Evolutionary conservation across 1,284 basidiomycete species (phyloP).

Genomic region (Moniliophthora roreri): DNA sequence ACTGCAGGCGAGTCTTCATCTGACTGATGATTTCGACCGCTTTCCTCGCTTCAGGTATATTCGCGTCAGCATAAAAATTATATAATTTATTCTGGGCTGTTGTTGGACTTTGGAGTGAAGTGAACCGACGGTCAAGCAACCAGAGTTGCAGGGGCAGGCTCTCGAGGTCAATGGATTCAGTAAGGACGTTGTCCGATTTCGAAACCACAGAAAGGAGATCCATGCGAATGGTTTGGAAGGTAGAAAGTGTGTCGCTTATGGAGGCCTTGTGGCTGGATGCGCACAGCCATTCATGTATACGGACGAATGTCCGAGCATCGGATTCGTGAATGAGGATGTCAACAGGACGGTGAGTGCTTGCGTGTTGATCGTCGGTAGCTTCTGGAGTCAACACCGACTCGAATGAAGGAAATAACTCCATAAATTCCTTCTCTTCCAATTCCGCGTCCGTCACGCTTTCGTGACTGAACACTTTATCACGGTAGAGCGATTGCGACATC

Average conservation of each 20-base stretch:
- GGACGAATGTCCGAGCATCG: constrained; percentile 29
- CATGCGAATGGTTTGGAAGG: constrained; percentile 29
- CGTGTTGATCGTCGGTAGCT: not conserved
- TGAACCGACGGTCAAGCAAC: constrained; percentile 37
- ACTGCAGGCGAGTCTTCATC: constrained; percentile 54
- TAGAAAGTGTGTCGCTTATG: constrained; percentile 9
- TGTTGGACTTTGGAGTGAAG: constrained; percentile 26
- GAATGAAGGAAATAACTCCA: constrained; percentile 82
- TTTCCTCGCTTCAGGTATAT: constrained; percentile 69
- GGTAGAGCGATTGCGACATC: constrained; percentile 80
- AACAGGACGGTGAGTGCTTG: not conserved
- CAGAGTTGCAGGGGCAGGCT: constrained; percentile 49
- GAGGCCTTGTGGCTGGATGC: constrained; percentile 28
- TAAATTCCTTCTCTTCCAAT: constrained; percentile 80
- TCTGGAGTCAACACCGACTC: constrained; percentile 47
- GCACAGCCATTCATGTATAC: constrained; percentile 30
- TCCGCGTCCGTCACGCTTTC: constrained; percentile 70
- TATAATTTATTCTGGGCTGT: constrained; percentile 32
- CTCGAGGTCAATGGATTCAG: constrained; percentile 47
- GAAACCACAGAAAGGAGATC: constrained; percentile 32
- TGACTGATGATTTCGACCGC: constrained; percentile 52
- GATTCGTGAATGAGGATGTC: constrained; percentile 2
- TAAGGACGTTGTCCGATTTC: constrained; percentile 28
- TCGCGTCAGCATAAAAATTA: constrained; percentile 83
- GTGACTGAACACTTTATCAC: constrained; percentile 60